Evolutionary conservation across 2,329 filamentous ascomycete species (phyloP).

Genomic region (Colletotrichum eleusines): DNA sequence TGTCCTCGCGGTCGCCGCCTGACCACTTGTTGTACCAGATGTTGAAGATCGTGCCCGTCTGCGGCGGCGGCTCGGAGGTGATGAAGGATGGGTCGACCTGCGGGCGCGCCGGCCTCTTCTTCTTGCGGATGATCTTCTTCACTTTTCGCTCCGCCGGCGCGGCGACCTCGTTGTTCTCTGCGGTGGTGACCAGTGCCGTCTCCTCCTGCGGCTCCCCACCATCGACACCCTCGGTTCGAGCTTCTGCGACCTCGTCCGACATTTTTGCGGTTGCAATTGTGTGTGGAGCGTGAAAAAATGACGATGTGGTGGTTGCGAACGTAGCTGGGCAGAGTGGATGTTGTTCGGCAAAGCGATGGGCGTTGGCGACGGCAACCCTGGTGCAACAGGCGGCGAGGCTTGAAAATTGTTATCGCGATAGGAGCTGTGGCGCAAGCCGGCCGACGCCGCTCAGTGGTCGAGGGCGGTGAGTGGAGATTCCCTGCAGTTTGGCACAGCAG

Average conservation of each 20-base stretch:
- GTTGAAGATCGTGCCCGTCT: slow-evolving; percentile 96
- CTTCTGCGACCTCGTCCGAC: slow-evolving; percentile 32
- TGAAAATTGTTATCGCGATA: slow-evolving; percentile 37
- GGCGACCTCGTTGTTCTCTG: slow-evolving; percentile 59
- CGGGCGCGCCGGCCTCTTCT: slow-evolving; percentile 87
- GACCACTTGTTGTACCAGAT: slow-evolving; percentile 99
- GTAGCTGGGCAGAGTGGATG: background rate
- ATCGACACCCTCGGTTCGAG: slow-evolving; percentile 21
- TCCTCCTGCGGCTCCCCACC: slow-evolving; percentile 35
- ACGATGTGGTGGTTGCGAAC: background rate
- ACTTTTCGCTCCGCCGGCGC: slow-evolving; percentile 71
- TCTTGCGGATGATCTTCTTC: slow-evolving; percentile 93
- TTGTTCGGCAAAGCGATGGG: slow-evolving; percentile 7
- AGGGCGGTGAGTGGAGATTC: slow-evolving; percentile 27
- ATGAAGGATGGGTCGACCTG: slow-evolving; percentile 90
- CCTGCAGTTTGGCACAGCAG: slow-evolving; percentile 27
- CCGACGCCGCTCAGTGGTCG: background rate
- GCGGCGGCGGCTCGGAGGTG: slow-evolving; percentile 86
- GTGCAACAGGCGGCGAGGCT: slow-evolving; percentile 13
- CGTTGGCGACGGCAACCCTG: slow-evolving; percentile 13
- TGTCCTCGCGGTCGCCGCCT: slow-evolving; percentile 93
- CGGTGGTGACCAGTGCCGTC: slow-evolving; percentile 50
- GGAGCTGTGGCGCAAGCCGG: slow-evolving; percentile 33
- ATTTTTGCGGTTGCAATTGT: slow-evolving; percentile 20
- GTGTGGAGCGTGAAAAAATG: background rate